phyloP scores from a whole-genome alignment of 2,329 filamentous ascomycete species.

The Fusarium sp. region DNA sequence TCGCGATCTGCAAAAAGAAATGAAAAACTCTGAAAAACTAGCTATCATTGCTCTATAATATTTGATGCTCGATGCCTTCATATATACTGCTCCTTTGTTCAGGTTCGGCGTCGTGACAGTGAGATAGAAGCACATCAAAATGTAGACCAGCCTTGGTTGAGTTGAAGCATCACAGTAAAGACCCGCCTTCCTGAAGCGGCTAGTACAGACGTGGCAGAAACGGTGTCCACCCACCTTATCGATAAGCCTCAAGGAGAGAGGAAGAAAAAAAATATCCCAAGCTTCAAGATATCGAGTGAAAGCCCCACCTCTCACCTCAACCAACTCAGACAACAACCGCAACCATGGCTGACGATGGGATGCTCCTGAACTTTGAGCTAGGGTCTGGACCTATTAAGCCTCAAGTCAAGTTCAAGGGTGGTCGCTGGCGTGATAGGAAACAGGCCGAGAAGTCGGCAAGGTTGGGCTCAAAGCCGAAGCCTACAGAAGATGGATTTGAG shows the following conservation, averaged over 20 bases:
- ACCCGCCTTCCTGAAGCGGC: background rate
- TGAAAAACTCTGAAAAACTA: background rate
- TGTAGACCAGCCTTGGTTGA: background rate
- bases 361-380: slow-evolving; percentile 92
- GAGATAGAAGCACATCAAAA: background rate
- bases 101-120: background rate
- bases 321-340: slow-evolving; percentile 26
- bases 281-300: slow-evolving; percentile 13
- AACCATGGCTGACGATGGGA: slow-evolving; percentile 90
- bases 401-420: slow-evolving; percentile 81
- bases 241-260: slow-evolving; percentile 21
- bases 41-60: too few relatives aligned
- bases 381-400: slow-evolving; percentile 73
- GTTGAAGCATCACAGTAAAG: background rate
- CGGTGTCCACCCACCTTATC: slow-evolving; percentile 28
- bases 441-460: slow-evolving; percentile 65
- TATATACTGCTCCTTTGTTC: background rate
- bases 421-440: slow-evolving; percentile 91
- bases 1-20: too few relatives aligned
- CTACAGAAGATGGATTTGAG: slow-evolving; percentile 41
- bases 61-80: background rate
- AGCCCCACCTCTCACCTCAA: slow-evolving; percentile 39
- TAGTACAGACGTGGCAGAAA: background rate
- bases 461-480: slow-evolving; percentile 37
- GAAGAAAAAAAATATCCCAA: slow-evolving; percentile 22